phyloP scores from a whole-genome alignment of 2,329 filamentous ascomycete genomes.

The Sporothrix sp. region DNA sequence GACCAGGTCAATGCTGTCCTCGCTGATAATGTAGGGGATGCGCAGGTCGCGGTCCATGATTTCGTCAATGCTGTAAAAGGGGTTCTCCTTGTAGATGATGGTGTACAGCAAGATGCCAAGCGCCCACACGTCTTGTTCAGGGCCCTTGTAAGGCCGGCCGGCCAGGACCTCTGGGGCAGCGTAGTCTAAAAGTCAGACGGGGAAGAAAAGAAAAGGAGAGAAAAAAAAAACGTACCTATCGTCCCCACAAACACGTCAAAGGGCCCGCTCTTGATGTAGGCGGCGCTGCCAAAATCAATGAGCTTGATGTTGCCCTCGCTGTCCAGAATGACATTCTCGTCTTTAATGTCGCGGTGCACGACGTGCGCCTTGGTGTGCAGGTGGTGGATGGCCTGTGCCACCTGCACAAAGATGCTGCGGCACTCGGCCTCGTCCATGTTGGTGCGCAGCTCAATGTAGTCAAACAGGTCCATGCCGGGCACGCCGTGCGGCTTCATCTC shows the following conservation, averaged over 20 bases:
- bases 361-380: constrained; percentile 83
- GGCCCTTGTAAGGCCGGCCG: constrained; percentile 83
- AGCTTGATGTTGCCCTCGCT: constrained; percentile 93
- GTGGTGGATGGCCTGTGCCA: constrained; percentile 81
- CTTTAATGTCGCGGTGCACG: constrained; percentile 96
- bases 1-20: constrained; percentile 87
- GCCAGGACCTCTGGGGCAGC: constrained; percentile 96
- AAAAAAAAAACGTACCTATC: constrained; percentile 58
- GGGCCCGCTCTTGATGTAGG: constrained; percentile 95
- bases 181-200: constrained; percentile 58
- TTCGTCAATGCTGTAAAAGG: constrained; percentile 97
- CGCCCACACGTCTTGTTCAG: constrained; percentile 97
- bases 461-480: constrained; percentile 96
- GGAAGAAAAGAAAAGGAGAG: neutral
- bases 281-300: constrained; percentile 95
- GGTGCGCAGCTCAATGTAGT: constrained; percentile 92
- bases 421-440: constrained; percentile 96
- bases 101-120: constrained; percentile 95
- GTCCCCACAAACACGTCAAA: constrained; percentile 99
- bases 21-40: constrained; percentile 79
- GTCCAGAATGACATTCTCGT: constrained; percentile 94
- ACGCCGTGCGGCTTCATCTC: constrained; percentile 94
- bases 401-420: constrained; percentile 89
- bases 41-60: constrained; percentile 96
- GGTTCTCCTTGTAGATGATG: constrained; percentile 98